Base-by-base conservation (phyloP, 1,284 basidiomycete species). In the Phellopilus nigrolimitatus region DNA sequence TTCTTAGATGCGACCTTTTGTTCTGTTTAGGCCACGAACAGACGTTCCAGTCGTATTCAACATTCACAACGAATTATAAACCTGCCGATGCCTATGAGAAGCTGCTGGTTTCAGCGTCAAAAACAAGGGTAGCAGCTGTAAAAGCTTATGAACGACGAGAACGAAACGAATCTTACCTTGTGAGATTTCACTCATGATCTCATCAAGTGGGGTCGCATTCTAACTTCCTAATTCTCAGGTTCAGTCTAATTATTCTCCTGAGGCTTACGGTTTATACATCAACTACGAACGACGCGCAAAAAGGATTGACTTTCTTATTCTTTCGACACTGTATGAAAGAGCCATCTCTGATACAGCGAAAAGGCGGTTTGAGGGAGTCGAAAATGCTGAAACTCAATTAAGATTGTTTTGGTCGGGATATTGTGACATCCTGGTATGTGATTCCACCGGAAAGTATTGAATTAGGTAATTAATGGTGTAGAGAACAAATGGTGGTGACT, bases 1-100 rank as follows among this genome's bases (percentile, higher is more conserved):
- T 44, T 6, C 22, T 37, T 21, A 7, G 37, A 42, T 8, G 44
- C 24, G 38, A 15, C 27, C 37, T 39, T 25, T 55, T 86, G 83
- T 76, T 57, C 13, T 41, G 15, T 15, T 12, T 47, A 59, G 58
- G 37, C 30, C 75, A 84, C 48, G 87, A 91, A 33, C 79, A 86
- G 15, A 94, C 91, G 0, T 84, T 86, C 51, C 82, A 90, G 60
- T 73, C 79, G 2, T 97, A 94, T 64, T 95, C 93, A 1, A 79
- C 84, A 0, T 95, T 95, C 67, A 88, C 91, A 15, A 91, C 91
- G 0, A 76, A 78, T 36, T 76, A 87, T 66, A 80, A 82, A 54
- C 75, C 82, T n/a, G 73, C 84, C 0, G 68, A 77, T 13, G 76
- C 84, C 49, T 97, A 97, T 62, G 91, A 95, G 63, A 62, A 69